Conservation (phyloP, 2,329 filamentous ascomycete species). For the Cercospora sp. region DNA sequence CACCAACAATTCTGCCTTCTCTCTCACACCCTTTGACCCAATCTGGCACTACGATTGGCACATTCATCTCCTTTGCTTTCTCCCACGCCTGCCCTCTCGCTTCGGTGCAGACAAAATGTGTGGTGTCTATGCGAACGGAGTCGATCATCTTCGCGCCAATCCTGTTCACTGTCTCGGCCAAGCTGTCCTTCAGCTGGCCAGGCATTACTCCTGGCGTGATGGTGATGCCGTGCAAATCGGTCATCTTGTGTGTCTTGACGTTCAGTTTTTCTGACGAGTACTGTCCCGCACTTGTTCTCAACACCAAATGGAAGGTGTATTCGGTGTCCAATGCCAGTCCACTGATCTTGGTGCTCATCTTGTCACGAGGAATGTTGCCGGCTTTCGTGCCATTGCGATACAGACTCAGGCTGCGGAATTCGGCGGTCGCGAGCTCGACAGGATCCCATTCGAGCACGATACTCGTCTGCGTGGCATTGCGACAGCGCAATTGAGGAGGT, state of each 20-base stretch:
- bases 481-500: constrained; percentile 78
- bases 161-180: constrained; percentile 74
- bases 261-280: constrained; percentile 78
- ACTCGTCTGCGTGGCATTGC: constrained; percentile 97
- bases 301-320: constrained; percentile 89
- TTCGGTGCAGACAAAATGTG: constrained; percentile 96
- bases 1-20: constrained; percentile 87
- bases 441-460: constrained; percentile 98
- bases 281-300: constrained; percentile 87
- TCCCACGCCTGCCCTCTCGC: constrained; percentile 89
- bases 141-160: constrained; percentile 93
- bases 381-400: constrained; percentile 97
- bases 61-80: constrained; percentile 95
- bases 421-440: constrained; percentile 86
- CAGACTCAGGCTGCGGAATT: constrained; percentile 82
- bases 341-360: constrained; percentile 94
- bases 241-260: constrained; percentile 97
- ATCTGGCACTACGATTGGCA: constrained; percentile 92
- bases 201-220: constrained; percentile 89
- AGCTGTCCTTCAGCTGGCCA: constrained; percentile 66
- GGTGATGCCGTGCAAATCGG: constrained; percentile 90
- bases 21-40: constrained; percentile 97
- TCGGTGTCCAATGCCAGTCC: constrained; percentile 95
- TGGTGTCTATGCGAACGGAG: constrained; percentile 90
- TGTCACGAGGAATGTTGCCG: constrained; percentile 87